Conservation (phyloP, 192 early-diverging fungal genomes). For the Borealophlyctis nickersoniae region DNA sequence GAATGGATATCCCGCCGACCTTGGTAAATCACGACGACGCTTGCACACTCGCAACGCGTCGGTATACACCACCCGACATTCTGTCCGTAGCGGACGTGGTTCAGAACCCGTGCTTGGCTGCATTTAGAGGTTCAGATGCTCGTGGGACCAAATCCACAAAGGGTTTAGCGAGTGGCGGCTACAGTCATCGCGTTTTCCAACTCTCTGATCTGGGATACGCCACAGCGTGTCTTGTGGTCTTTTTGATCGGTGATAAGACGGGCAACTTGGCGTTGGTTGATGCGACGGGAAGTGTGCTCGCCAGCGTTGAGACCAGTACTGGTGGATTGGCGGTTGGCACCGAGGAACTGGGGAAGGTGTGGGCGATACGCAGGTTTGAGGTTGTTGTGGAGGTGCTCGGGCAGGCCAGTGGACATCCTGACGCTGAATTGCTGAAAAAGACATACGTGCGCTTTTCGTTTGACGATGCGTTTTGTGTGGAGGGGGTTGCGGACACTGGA, state of each 20-base stretch:
- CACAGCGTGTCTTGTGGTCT: neutral
- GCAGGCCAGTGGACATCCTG: neutral
- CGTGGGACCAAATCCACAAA: neutral
- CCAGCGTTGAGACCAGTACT: too few species aligned
- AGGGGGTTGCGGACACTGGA: neutral
- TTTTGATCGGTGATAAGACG: neutral
- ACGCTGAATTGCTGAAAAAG: neutral
- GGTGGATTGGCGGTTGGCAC: neutral
- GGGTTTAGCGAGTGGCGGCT: neutral
- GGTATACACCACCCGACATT: conserved; percentile 10
- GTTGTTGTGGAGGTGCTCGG: neutral
- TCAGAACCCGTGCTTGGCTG: neutral
- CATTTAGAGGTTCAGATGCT: neutral
- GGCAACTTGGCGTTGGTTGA: neutral
- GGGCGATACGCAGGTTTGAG: neutral
- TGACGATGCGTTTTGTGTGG: neutral
- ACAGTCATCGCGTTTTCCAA: neutral
- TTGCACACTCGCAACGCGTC: conserved; percentile 18
- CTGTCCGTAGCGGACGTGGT: conserved; percentile 6
- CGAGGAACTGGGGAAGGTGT: neutral
- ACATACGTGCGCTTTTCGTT: neutral
- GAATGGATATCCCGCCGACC: neutral
- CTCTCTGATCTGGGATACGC: neutral
- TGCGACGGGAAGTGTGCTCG: neutral
- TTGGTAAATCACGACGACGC: conserved; percentile 13